Percentiles rank a stretch among this genome's conserved stretches.
Conservation (phyloP, 2,329 filamentous ascomycete species). For the Exophiala lecanii-corni region DNA sequence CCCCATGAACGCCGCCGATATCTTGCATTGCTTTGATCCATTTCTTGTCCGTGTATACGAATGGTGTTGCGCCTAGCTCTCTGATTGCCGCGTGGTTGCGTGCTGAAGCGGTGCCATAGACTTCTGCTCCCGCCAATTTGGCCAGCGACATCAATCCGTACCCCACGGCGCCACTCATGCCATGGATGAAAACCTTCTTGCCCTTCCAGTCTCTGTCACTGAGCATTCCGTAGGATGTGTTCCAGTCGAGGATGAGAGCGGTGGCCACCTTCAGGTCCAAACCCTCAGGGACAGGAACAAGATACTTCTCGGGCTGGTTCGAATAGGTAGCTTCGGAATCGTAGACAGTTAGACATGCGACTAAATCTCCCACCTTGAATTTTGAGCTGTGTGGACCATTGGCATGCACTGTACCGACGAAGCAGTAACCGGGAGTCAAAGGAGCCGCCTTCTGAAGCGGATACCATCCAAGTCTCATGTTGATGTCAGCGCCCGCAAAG, state of each 20-base stretch:
- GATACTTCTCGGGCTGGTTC: constrained; percentile 46
- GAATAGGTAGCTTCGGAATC: constrained; percentile 41
- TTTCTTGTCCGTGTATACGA: constrained; percentile 46
- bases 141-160: constrained; percentile 41
- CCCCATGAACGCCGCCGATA: constrained; percentile 44
- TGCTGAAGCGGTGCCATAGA: constrained; percentile 48
- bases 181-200: constrained; percentile 49
- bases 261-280: constrained; percentile 41
- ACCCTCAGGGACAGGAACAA: constrained; percentile 39
- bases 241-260: constrained; percentile 46
- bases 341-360: constrained; percentile 30
- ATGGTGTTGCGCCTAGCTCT: constrained; percentile 39
- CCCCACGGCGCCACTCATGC: constrained; percentile 49
- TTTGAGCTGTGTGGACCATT: constrained; percentile 35
- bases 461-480: constrained; percentile 48
- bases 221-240: constrained; percentile 14
- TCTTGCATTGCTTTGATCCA: constrained; percentile 46
- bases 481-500: constrained; percentile 47
- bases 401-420: constrained; percentile 40
- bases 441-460: constrained; percentile 44
- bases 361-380: constrained; percentile 27
- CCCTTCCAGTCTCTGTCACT: constrained; percentile 39
- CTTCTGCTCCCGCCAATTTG: constrained; percentile 41
- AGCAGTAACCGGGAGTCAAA: constrained; percentile 47
- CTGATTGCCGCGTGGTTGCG: constrained; percentile 43